phyloP scores from a whole-genome alignment of 2,329 filamentous ascomycete genomes.

The Verticillium longisporum region DNA sequence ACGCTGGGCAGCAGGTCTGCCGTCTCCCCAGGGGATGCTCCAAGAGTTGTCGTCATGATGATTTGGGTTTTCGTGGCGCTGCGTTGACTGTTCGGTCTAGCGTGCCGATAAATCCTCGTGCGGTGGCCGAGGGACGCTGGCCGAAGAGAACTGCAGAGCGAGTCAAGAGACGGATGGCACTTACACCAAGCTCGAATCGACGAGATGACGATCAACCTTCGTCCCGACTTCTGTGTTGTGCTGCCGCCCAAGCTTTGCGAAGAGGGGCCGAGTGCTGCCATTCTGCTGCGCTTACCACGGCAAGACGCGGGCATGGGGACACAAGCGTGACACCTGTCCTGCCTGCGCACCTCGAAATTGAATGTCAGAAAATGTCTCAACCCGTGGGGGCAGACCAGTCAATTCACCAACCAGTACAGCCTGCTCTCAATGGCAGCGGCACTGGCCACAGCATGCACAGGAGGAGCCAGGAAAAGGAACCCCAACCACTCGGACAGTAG shows the following conservation, averaged over 20 bases:
- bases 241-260: background rate
- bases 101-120: background rate
- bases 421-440: background rate
- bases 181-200: background rate
- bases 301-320: background rate
- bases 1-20: background rate
- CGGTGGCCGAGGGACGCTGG: background rate
- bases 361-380: conserved; percentile 1
- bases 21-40: background rate
- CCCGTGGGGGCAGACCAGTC: background rate
- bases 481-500: background rate
- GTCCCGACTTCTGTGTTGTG: background rate
- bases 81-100: background rate
- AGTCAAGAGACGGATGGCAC: background rate
- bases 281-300: background rate
- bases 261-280: background rate
- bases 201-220: background rate
- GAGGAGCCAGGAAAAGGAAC: background rate
- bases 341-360: background rate
- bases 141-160: background rate
- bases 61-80: background rate
- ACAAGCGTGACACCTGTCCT: background rate
- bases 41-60: background rate
- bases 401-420: background rate
- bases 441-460: background rate